Percentiles rank a stretch among this genome's conserved stretches.
Evolutionary conservation across 1,284 basidiomycete genomes (phyloP).

Genomic region (Coriolopsis trogii): DNA sequence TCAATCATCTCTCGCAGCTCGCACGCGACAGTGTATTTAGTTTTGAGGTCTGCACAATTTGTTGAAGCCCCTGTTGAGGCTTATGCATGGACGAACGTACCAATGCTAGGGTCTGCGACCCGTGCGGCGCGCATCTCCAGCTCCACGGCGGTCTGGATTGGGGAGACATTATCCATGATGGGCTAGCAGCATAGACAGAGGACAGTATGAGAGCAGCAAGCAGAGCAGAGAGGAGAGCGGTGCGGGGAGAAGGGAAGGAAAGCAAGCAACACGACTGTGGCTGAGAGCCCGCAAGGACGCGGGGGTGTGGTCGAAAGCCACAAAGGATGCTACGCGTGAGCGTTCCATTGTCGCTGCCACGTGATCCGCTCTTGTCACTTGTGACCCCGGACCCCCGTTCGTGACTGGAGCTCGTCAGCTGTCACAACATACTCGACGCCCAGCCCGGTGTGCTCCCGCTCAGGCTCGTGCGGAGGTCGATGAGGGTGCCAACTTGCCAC

Average conservation of each 20-base stretch:
- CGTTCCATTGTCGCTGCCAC: slow-evolving; percentile 2
- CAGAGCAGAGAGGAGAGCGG: neutral
- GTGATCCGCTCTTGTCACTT: slow-evolving; percentile 3
- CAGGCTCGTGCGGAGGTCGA: too few species aligned
- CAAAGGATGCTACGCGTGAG: slow-evolving; percentile 16
- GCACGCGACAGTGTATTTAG: slow-evolving; percentile 69
- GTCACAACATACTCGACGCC: too few species aligned
- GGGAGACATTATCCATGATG: slow-evolving; percentile 47
- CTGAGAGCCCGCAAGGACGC: slow-evolving; percentile 18
- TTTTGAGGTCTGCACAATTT: slow-evolving; percentile 58
- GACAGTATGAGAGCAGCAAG: neutral
- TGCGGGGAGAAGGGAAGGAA: neutral
- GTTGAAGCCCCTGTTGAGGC: neutral
- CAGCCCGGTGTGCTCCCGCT: too few species aligned
- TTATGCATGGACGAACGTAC: slow-evolving; percentile 37
- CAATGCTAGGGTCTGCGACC: slow-evolving; percentile 74
- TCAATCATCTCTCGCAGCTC: slow-evolving; percentile 91
- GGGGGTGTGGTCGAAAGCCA: slow-evolving; percentile 18
- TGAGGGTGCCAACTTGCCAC: too few species aligned
- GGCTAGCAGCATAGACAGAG: slow-evolving; percentile 10
- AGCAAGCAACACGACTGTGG: slow-evolving; percentile 6
- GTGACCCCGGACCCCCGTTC: too few species aligned
- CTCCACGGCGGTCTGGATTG: slow-evolving; percentile 55
- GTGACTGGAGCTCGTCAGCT: too few species aligned
- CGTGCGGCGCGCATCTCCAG: slow-evolving; percentile 69